A percentile compares a stretch with the other conserved stretches of the same genome.
Evolutionary conservation across 345 rosid species (phyloP).

Genomic region (Salix purpurea): DNA sequence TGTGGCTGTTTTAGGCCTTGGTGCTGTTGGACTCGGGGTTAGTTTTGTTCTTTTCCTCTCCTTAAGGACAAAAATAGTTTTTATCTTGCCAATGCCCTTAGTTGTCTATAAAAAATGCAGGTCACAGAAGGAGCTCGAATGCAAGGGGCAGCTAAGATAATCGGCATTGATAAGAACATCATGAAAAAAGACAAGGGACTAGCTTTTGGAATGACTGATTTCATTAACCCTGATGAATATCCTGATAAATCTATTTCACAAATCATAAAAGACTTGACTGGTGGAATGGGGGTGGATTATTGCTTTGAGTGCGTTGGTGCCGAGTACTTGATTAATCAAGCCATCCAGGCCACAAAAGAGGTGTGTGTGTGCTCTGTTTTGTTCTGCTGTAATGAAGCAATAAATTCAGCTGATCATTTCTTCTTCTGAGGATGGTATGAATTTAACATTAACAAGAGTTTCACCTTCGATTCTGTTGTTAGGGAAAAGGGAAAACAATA

Average conservation of each 20-base stretch:
- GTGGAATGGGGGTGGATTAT: constrained; percentile 54
- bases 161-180: constrained; percentile 57
- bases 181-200: constrained; percentile 30
- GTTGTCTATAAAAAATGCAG: constrained; percentile 16
- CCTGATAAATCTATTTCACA: constrained; percentile 35
- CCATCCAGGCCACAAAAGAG: constrained; percentile 44
- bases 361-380: constrained; percentile 11
- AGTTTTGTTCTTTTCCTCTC: not conserved
- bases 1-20: constrained; percentile 67
- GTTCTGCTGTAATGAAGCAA: too few species aligned
- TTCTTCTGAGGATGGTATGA: too few species aligned
- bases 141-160: constrained; percentile 52
- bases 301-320: constrained; percentile 63
- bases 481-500: constrained; percentile 51
- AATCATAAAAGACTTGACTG: constrained; percentile 36
- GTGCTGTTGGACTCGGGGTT: constrained; percentile 71
- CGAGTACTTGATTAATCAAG: constrained; percentile 36
- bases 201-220: constrained; percentile 52
- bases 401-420: too few species aligned
- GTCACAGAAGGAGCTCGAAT: constrained; percentile 53
- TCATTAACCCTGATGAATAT: constrained; percentile 53
- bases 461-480: not conserved
- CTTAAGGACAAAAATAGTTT: too few species aligned
- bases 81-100: not conserved
- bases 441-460: not conserved